Evolutionary conservation across 768 basidiomycete species (phyloP), one percentile per base, ranked within the genome.

Genomic region (Coprinopsis marcescibilis): DNA sequence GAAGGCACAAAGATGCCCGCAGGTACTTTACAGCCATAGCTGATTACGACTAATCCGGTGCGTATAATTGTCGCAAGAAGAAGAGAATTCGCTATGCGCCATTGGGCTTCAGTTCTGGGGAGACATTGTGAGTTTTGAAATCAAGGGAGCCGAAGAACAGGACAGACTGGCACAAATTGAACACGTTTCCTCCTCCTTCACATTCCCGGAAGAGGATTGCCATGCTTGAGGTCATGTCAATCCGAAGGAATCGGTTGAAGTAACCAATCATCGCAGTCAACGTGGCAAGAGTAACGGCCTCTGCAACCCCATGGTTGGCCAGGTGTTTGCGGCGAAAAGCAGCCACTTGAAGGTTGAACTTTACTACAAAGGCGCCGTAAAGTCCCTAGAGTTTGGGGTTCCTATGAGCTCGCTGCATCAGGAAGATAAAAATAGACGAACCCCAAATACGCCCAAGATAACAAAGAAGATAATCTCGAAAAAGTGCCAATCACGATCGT

Each of bases 1-100:
- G 94, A 96, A 1, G 96, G 96, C 0, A 99, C 90, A 55, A 99
- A 99, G 55, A 99, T 99, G 20, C 96, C 96, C 10, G 89, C 89
- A 1, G 96, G 96, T 0, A 99, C 96, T 63, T 92, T 97, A 59
- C 84, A 89, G 0, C 96, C 96, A 61, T 98, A 99, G 2, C 91
- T 92, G 19, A 98, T 68, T 17, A 98, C 79, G 39, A 97, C 90
- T 37, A 98, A 72, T 8, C 78, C 83, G 17, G 79, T 87, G 3
- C 95, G 83, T 46, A 97, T 82, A 45, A 96, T 74, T 3, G 94
- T 95, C 0, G 95, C 96, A 3, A 98, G 72, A 17, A 99, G 66
- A 5, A 99, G 70, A 2, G 94, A 94, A 61, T 91, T 96, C 13
- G 89, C 85, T 72, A 98, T 92, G 12, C 81, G 76, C 96, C 96